Conservation (phyloP, 1,284 basidiomycete genomes). For the Microbotryomycetes sp. region DNA sequence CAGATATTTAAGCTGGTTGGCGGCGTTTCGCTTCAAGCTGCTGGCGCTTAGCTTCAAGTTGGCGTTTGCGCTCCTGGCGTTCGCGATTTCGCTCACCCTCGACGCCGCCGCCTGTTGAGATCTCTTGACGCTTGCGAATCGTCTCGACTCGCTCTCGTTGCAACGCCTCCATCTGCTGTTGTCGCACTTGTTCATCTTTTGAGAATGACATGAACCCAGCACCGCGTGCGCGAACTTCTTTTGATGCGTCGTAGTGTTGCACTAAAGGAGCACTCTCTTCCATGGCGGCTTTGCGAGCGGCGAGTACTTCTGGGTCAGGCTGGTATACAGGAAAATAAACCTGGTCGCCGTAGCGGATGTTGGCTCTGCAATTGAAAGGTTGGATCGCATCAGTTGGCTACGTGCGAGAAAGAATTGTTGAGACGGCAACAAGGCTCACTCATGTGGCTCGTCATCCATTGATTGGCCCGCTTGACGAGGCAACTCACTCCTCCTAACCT, state of each 20-base stretch:
- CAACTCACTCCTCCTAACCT: conserved; percentile 62
- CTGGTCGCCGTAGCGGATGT: conserved; percentile 55
- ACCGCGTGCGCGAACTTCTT: conserved; percentile 77
- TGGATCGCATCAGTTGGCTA: too few species aligned
- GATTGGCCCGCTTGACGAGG: conserved; percentile 56
- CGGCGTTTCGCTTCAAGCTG: conserved; percentile 51
- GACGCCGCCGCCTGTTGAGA: conserved; percentile 55
- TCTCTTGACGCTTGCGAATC: conserved; percentile 54
- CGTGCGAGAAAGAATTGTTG: too few species aligned
- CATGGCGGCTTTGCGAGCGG: conserved; percentile 23
- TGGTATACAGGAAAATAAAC: conserved; percentile 75
- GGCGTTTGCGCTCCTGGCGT: conserved; percentile 63
- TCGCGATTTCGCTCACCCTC: conserved; percentile 72
- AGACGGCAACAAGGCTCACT: too few species aligned
- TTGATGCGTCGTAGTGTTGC: conserved; percentile 71
- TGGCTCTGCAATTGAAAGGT: conserved; percentile 48
- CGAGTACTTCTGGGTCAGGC: conserved; percentile 60
- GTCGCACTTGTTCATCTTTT: conserved; percentile 65
- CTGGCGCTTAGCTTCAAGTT: conserved; percentile 71
- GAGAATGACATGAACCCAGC: conserved; percentile 88
- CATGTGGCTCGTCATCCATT: conserved; percentile 43
- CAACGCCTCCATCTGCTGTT: conserved; percentile 71
- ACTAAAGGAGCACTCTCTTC: conserved; percentile 48
- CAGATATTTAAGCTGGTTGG: too few species aligned
- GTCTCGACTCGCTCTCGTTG: conserved; percentile 64